Evolutionary conservation across 2,329 filamentous ascomycete genomes (phyloP), one percentile per base, ranked within the genome.

Genomic region (Tetracladium maxilliforme): DNA sequence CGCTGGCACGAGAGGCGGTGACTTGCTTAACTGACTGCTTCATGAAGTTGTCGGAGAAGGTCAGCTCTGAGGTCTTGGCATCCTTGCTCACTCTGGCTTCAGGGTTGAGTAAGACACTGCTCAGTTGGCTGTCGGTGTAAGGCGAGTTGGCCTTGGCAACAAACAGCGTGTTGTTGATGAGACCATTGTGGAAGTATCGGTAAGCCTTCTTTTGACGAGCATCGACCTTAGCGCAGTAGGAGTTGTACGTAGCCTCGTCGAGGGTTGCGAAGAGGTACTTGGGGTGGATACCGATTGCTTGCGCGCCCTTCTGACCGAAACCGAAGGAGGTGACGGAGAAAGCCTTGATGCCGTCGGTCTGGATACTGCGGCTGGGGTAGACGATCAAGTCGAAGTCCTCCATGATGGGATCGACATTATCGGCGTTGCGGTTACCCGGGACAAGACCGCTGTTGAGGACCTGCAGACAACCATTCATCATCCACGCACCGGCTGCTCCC

Each of bases 301-400:
- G 92, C 14, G 90, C 82, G 47, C 90, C 90, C 71, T 98, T 98
- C 56, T 98, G 90, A 40, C 90, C 90, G 63, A 98, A 98, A 54
- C 90, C 90, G 52, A 98, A 98, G 1, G 92, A 98, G 6, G 92
- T 98, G 35, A 98, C 83, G 2, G 84, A 93, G 68, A 98, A 95
- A 10, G 90, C 92, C 61, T 95, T 98, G 64, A 98, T 67, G 35
- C 90, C 90, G 44, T 98, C 90, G 6, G 90, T 98, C 61, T 98
- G 90, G 41, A 98, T 86, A 51, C 73, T 80, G 42, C 81, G 80
- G 56, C 80, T 93, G 23, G 90, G 90, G 56, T 94, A 98, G 35
- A 95, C 82, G 39, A 98, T 92, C 58, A 93, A 80, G 50, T 98
- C 90, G 41, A 90, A 98, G 50, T 94, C 70, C 65, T 95, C 87